Percentiles rank a stretch among this genome's conserved stretches.
Evolutionary conservation across 2,329 filamentous ascomycete species (phyloP).

Genomic region (Pseudocercospora vitis): DNA sequence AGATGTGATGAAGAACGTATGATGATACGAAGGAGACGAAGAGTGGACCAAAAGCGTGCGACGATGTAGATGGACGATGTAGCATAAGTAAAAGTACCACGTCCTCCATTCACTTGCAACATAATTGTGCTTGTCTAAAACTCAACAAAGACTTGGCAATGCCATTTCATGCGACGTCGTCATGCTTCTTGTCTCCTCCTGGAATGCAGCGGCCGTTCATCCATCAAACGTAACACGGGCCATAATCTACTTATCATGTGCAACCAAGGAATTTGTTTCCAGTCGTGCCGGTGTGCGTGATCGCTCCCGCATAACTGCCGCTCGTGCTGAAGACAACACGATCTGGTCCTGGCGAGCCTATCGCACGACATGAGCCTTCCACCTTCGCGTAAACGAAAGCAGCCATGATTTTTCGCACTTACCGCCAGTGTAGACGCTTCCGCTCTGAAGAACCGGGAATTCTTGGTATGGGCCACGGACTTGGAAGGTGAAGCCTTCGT

Average conservation of each 20-base stretch:
- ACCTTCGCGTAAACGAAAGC: background rate
- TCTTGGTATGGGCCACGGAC: conserved; percentile 62
- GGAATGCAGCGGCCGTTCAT: background rate
- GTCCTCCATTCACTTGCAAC: background rate
- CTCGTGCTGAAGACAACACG: conserved; percentile 62
- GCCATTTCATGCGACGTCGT: background rate
- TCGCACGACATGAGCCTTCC: conserved; percentile 26
- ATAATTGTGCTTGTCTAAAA: background rate
- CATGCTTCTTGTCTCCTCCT: background rate
- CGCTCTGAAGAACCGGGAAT: conserved; percentile 57
- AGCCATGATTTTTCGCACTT: conserved; percentile 32
- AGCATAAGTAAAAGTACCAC: background rate
- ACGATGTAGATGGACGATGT: conserved; percentile 8
- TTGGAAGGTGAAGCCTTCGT: conserved; percentile 55
- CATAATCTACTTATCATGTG: no score
- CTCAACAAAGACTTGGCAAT: no score
- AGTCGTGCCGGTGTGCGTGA: conserved; percentile 69
- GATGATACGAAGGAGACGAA: conserved; percentile 24
- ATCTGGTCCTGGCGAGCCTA: conserved; percentile 64
- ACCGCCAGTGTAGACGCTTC: conserved; percentile 56
- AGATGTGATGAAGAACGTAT: conserved; percentile 17
- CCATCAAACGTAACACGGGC: background rate
- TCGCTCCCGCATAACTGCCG: conserved; percentile 61
- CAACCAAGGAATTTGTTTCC: conserved; percentile 70
- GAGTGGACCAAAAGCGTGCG: conserved; percentile 13